Percentiles rank a stretch among this genome's conserved stretches.
Evolutionary conservation across 352 stramenopile species (phyloP).

Genomic region (Pythium sp.): DNA sequence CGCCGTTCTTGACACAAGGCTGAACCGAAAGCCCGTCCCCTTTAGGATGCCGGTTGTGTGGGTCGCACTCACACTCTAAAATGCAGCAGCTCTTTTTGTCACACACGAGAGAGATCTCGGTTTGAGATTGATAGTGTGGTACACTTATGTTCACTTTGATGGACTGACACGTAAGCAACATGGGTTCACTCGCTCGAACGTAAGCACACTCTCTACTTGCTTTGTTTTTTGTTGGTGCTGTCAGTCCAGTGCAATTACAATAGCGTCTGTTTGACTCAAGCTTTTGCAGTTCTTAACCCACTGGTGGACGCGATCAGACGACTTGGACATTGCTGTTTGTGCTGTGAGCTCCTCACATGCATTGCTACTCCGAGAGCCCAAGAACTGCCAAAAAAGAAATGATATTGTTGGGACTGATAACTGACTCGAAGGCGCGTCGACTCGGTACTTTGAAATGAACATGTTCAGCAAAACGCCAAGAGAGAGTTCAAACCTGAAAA

Average conservation of each 20-base stretch:
- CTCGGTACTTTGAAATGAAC: too few relatives aligned
- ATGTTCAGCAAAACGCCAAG: too few relatives aligned
- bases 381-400: neutral
- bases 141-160: neutral
- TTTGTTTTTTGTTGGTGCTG: too few relatives aligned
- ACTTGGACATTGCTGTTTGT: neutral
- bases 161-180: conserved; percentile 1
- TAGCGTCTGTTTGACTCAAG: neutral
- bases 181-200: neutral
- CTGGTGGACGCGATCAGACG: neutral
- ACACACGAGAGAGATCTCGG: neutral
- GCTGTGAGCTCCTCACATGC: neutral
- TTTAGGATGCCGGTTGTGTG: neutral
- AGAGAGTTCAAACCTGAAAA: neutral
- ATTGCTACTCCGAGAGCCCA: neutral
- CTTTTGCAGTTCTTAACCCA: neutral
- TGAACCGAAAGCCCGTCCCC: neutral
- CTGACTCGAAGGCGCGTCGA: neutral
- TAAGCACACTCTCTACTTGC: too few relatives aligned
- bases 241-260: neutral
- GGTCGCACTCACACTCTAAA: neutral
- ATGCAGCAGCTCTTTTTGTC: neutral
- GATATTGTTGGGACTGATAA: neutral
- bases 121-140: neutral
- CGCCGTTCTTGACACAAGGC: neutral